Base-by-base conservation (phyloP, 192 early-diverging fungal genomes). In the Umbelopsis sp. region DNA sequence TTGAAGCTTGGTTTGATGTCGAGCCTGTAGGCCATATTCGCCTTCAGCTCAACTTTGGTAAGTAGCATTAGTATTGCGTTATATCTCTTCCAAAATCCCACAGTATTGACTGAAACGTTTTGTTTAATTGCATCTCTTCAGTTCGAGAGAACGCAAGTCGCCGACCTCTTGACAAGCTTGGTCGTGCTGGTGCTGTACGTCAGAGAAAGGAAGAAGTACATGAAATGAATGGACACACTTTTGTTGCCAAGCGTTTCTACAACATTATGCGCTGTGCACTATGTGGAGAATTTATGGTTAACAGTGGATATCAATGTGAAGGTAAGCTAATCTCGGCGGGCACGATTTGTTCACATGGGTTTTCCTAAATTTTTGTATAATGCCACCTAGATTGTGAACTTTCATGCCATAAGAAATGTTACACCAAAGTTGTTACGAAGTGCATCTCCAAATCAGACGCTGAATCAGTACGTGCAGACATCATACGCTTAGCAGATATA, bases 181-280 rank as follows among this genome's bases (percentile, higher is more conserved):
- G 95, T 27, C 91, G 92, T 77, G 85, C 85, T 66, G 90, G 84
- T 4, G 92, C 92, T 13, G 86, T 92, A 53, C 89, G 92, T 67
- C 91, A 90, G 80, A 77, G 84, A 71, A 86, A 95, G 67, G 95
- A 95, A 46, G 87, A 94, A 41, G 86, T 92, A 33, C 88, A 85
- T 22, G 94, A 95, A 66, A 85, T 91, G 80, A 93, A 92, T 67
- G 96, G 97, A 20, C 97, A 99, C 74, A 91, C 95, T 74, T 98
- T 99, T 82, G 88, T 88, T 68, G 81, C 91, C 16, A 85, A 90
- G 64, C 88, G 90, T 66, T 95, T 94, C 41, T 98, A 98, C 81
- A 92, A 96, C 68, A 95, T 98, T 74, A 94, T 98, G 94, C 94
- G 94, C 76, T 99, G 97, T 78, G 96, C 95, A 18, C 78, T 95